These are phyloP conservation scores for Erythrophleum fordii DNA, from an alignment of 306 rosid genomes.

Conservation along the genomic window DNA sequence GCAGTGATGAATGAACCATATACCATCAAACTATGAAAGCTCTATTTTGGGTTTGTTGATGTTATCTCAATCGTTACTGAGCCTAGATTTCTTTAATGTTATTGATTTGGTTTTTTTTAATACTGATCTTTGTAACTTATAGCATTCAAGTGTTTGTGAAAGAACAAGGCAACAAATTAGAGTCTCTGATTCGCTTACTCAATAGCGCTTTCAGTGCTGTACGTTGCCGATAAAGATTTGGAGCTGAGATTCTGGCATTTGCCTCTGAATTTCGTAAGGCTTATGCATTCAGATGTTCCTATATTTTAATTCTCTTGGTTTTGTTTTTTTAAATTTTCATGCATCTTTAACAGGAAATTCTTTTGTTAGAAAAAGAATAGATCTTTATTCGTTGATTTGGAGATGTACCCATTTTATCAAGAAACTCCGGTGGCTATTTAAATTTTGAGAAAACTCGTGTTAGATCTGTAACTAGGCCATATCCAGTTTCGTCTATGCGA, in stretches of 20 bases:
- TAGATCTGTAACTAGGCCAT: too few relatives aligned
- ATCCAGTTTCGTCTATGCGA: too few relatives aligned
- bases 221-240: conserved; percentile 81
- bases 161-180: conserved; percentile 82
- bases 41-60: conserved; percentile 67
- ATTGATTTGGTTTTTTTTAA: too few relatives aligned
- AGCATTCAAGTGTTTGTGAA: background rate
- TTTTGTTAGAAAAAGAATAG: background rate
- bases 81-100: conserved; percentile 33
- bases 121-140: background rate
- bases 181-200: conserved; percentile 78
- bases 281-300: conserved; percentile 62
- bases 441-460: too few relatives aligned
- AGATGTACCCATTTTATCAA: too few relatives aligned
- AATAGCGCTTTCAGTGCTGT: conserved; percentile 76
- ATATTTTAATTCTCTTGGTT: conserved; percentile 11
- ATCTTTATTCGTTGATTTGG: background rate
- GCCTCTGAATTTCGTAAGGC: conserved; percentile 24
- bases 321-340: background rate
- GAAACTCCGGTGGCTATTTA: too few relatives aligned
- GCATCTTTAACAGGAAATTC: background rate
- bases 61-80: conserved; percentile 54
- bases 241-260: conserved; percentile 66
- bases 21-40: conserved; percentile 99
- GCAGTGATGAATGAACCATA: conserved; percentile 60